Conservation (phyloP, 306 rosid species). For the Glycyrrhiza uralensis region DNA sequence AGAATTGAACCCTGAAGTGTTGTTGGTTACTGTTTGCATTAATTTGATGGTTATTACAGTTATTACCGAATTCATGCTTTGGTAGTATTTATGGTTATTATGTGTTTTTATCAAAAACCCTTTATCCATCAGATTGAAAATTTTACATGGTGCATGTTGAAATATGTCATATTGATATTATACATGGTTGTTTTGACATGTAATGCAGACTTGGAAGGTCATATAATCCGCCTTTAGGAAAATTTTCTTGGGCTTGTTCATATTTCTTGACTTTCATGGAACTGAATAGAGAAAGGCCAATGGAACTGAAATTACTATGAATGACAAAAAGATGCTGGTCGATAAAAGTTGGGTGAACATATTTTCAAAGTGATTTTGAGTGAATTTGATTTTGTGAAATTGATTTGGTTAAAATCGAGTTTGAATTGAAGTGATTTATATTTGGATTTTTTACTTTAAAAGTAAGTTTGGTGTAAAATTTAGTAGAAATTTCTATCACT, state of each 20-base stretch:
- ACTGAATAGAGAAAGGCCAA: too few species aligned
- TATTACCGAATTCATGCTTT: neutral
- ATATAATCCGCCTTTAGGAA: neutral
- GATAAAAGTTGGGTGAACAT: too few species aligned
- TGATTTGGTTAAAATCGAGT: too few species aligned
- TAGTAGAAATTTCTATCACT: too few species aligned
- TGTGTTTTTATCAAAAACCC: neutral
- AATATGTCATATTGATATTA: neutral
- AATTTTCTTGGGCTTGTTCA: neutral
- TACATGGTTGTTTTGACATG: neutral
- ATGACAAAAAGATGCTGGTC: too few species aligned
- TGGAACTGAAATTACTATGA: too few species aligned
- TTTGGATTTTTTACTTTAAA: too few species aligned
- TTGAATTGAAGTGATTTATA: too few species aligned
- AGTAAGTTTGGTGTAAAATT: too few species aligned
- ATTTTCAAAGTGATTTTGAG: too few species aligned
- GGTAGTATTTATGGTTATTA: neutral
- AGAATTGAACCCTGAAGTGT: constrained; percentile 14
- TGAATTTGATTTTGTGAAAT: too few species aligned
- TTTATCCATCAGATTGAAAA: neutral
- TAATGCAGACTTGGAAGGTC: neutral
- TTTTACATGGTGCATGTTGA: neutral
- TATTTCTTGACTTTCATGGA: neutral
- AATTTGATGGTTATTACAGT: neutral
- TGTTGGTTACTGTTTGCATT: neutral